A percentile compares a stretch with the other conserved stretches of the same genome.
These are phyloP conservation scores for Cyclotella cryptica DNA, from an alignment of 108 stramenopile species.

Conservation along the genomic window DNA sequence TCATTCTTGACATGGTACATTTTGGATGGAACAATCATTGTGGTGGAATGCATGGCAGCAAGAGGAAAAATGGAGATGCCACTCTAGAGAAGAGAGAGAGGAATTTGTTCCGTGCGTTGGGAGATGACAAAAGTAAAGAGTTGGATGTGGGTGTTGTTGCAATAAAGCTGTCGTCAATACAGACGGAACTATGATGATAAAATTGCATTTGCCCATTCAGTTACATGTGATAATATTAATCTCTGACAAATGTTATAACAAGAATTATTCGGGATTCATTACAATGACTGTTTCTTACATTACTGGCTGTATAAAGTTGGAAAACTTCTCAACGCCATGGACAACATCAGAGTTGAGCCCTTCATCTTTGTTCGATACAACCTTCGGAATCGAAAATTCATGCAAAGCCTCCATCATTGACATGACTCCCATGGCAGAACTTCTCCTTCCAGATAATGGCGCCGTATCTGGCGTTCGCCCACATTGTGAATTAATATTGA, in stretches of 20 bases:
- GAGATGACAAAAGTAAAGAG: constrained; percentile 25
- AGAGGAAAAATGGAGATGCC: constrained; percentile 33
- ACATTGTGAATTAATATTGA: too few species aligned
- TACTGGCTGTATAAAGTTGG: constrained; percentile 59
- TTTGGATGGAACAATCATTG: constrained; percentile 60
- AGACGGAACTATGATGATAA: not conserved
- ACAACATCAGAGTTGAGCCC: constrained; percentile 50
- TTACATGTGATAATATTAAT: not conserved
- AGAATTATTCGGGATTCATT: not conserved
- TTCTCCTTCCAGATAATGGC: too few species aligned
- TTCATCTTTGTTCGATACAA: too few species aligned
- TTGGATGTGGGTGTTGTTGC: too few species aligned
- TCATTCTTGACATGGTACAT: constrained; percentile 36
- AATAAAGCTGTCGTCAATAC: not conserved
- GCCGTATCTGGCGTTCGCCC: too few species aligned
- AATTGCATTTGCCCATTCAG: too few species aligned
- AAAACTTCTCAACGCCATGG: constrained; percentile 38
- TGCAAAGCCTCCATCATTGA: too few species aligned
- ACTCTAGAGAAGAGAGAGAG: constrained; percentile 28
- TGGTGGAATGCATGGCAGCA: constrained; percentile 51
- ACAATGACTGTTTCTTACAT: not conserved
- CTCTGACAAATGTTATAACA: not conserved
- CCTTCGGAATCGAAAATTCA: too few species aligned
- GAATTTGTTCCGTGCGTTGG: constrained; percentile 24
- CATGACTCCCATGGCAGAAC: too few species aligned